Evolutionary conservation across 2,329 filamentous ascomycete genomes (phyloP).

Genomic region (Plectosphaerella cucumerina): DNA sequence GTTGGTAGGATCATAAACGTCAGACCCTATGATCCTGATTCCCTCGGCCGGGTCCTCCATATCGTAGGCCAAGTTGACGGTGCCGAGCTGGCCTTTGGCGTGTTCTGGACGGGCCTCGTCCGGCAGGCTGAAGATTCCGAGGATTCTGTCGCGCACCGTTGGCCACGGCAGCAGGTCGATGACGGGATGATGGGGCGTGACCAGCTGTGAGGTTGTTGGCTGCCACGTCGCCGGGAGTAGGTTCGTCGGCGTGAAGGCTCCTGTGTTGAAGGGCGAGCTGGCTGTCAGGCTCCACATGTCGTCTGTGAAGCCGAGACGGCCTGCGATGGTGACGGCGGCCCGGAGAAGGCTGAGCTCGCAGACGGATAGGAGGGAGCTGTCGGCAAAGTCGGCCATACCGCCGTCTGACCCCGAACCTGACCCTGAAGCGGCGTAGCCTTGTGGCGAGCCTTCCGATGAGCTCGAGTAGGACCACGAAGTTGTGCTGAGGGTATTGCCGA

Average conservation of each 20-base stretch:
- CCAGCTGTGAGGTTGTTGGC: slow-evolving; percentile 44
- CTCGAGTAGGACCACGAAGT: background rate
- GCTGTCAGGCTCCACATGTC: slow-evolving; percentile 41
- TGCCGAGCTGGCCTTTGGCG: slow-evolving; percentile 39
- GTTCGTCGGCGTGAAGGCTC: slow-evolving; percentile 21
- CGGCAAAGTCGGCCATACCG: slow-evolving; percentile 24
- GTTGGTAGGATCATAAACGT: slow-evolving; percentile 40
- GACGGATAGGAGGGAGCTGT: slow-evolving; percentile 44
- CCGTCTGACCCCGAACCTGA: background rate
- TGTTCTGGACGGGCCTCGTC: slow-evolving; percentile 40
- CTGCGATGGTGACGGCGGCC: slow-evolving; percentile 41
- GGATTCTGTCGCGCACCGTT: slow-evolving; percentile 44
- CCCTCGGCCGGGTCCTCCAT: slow-evolving; percentile 52
- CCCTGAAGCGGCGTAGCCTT: background rate
- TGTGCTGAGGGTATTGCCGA: background rate
- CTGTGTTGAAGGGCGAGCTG: slow-evolving; percentile 40
- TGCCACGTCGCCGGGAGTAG: slow-evolving; percentile 42
- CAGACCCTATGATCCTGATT: slow-evolving; percentile 41
- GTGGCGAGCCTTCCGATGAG: background rate
- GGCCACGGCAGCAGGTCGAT: slow-evolving; percentile 58
- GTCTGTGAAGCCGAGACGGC: slow-evolving; percentile 36
- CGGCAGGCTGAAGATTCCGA: slow-evolving; percentile 47
- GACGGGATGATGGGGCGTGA: slow-evolving; percentile 51
- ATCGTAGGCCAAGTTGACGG: slow-evolving; percentile 51
- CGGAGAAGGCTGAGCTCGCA: slow-evolving; percentile 44